These are phyloP conservation scores for Cercospora berteroae DNA, from an alignment of 2,329 filamentous ascomycete species.

Conservation along the genomic window DNA sequence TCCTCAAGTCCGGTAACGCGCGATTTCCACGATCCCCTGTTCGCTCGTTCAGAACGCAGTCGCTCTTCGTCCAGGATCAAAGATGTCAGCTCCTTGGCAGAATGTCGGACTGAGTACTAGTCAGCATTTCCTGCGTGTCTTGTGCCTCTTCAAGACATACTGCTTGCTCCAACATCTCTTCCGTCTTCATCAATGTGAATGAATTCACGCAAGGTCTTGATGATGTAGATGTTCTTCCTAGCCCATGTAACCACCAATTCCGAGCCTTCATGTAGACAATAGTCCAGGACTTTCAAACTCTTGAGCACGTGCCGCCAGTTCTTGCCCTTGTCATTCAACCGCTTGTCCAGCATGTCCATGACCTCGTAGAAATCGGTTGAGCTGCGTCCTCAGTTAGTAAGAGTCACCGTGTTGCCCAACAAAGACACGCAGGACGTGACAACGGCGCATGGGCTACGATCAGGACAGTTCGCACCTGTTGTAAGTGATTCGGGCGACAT, in stretches of 20 bases:
- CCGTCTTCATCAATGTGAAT: conserved; percentile 95
- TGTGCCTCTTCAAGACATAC: conserved; percentile 53
- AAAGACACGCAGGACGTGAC: neutral
- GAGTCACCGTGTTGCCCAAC: neutral
- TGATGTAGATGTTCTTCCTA: conserved; percentile 96
- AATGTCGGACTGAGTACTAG: conserved; percentile 73
- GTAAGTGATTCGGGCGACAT: conserved; percentile 96
- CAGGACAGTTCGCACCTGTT: conserved; percentile 70
- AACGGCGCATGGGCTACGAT: neutral
- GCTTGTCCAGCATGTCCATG: conserved; percentile 99
- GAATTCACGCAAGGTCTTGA: conserved; percentile 97
- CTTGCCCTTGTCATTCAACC: conserved; percentile 97
- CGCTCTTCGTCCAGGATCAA: conserved; percentile 92
- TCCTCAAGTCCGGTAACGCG: conserved; percentile 84
- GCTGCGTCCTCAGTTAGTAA: conserved; percentile 47
- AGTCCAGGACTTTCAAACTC: conserved; percentile 94
- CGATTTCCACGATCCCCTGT: conserved; percentile 94
- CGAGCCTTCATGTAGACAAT: conserved; percentile 94
- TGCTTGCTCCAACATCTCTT: conserved; percentile 92
- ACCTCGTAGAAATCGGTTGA: conserved; percentile 98
- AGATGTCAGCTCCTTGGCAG: conserved; percentile 91
- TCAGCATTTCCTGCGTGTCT: conserved; percentile 28
- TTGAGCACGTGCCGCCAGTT: conserved; percentile 99
- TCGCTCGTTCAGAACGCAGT: conserved; percentile 81
- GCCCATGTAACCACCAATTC: conserved; percentile 97